Evolutionary conservation across 768 basidiomycete genomes (phyloP), one percentile per base, ranked within the genome.

Genomic region (Epithele typhae): DNA sequence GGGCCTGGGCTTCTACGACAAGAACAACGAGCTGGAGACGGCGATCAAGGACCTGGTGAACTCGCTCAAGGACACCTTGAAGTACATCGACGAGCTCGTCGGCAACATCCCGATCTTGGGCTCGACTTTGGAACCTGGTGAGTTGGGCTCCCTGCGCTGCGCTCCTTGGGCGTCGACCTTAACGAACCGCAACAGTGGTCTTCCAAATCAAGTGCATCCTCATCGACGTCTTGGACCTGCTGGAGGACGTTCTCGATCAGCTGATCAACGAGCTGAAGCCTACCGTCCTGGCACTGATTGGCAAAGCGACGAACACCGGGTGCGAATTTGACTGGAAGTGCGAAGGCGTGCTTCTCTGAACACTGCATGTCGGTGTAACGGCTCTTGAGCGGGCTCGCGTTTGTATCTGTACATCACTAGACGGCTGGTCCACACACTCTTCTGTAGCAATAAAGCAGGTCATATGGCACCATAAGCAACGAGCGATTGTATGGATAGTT

Each of bases 191-290:
- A 34, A 1, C 40, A 86, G 84, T 78, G 52, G 65, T 82, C 8
- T 78, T 79, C 49, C 64, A 78, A 9, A 58, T 82, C 60, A 84
- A 87, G 59, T 84, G 84, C 56, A 49, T 77, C 21, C 41, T 84
- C 25, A 79, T 81, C 53, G 64, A 64, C 3, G 43, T 77, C 22
- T 62, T 84, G 33, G 67, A 85, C 54, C 58, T 59, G 5, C 55
- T 66, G 2, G 77, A 81, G 59, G 70, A 79, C 54, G 25, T 76
- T 14, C 12, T 19, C 6, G 35, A 36, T 19, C 9, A 17, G 35
- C n/a, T 36, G 35, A n/a, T 49, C 25, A 49, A 49, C 14, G 52
- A 44, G 10, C 53, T 81, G n/a, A 48, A 59, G 24, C 72, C 71
- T 19, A 45, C 68, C 11, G 54, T 81, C 7, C 25, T 50, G 34